phyloP scores from a whole-genome alignment of 768 basidiomycete species.

The Botryobasidium botryosum region DNA sequence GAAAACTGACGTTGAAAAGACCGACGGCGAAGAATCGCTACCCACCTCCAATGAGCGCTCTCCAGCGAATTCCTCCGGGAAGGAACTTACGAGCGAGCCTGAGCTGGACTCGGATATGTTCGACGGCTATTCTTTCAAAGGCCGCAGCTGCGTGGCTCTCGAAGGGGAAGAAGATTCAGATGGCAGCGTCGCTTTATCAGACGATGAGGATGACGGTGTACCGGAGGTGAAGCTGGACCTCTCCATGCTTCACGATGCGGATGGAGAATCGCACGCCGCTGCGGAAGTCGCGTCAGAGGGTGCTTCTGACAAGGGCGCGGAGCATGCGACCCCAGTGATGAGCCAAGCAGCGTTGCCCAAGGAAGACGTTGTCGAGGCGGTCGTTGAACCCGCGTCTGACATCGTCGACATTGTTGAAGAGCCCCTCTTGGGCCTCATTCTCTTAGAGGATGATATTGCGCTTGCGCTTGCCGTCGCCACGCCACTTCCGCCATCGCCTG shows the following conservation, averaged over 20 bases:
- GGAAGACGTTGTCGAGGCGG: no score
- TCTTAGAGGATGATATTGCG: no score
- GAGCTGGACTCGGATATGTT: slow-evolving; percentile 63
- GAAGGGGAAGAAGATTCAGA: slow-evolving; percentile 54
- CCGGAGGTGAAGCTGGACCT: no score
- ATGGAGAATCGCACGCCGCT: no score
- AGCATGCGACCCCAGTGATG: no score
- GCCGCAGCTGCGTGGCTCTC: slow-evolving; percentile 59
- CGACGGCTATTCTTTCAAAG: slow-evolving; percentile 90
- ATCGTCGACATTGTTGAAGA: no score
- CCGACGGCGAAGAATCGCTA: slow-evolving; percentile 50
- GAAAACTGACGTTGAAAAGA: slow-evolving; percentile 15
- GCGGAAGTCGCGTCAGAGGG: no score
- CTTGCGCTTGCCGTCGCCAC: neutral
- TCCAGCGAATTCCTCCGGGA: neutral
- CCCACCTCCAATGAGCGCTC: neutral
- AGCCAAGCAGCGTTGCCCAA: neutral
- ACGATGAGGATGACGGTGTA: slow-evolving; percentile 26
- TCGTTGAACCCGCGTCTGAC: no score
- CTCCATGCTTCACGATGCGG: no score
- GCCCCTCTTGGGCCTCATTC: no score
- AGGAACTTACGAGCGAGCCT: slow-evolving; percentile 13
- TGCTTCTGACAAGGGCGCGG: no score
- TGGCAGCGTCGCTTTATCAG: slow-evolving; percentile 28
- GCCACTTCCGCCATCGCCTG: slow-evolving; percentile 1